Conservation (phyloP, 257 asterid genomes). For the Mentha longifolia region DNA sequence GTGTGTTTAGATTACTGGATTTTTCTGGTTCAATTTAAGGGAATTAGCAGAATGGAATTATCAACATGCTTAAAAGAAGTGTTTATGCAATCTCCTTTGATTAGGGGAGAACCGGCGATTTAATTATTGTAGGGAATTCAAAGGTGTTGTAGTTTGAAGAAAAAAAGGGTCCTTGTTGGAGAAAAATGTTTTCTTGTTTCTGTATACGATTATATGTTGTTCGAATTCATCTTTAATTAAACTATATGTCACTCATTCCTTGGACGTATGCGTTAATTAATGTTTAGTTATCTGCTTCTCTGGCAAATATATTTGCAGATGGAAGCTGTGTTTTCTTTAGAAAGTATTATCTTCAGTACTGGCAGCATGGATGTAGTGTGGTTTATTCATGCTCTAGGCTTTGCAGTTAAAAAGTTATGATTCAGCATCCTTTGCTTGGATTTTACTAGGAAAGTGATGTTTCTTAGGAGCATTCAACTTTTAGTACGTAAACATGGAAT, state of each 20-base stretch:
- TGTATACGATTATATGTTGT: background rate
- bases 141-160: background rate
- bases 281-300: slow-evolving; percentile 6
- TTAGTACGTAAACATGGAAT: background rate
- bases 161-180: background rate
- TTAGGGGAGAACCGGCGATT: slow-evolving; percentile 14
- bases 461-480: background rate
- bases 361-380: background rate
- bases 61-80: slow-evolving; percentile 12
- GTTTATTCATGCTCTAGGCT: background rate
- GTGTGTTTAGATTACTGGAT: slow-evolving; percentile 9
- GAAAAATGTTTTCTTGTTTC: background rate
- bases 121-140: background rate
- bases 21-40: slow-evolving; percentile 16
- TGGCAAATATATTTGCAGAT: background rate
- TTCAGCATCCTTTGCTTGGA: background rate
- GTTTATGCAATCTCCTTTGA: background rate
- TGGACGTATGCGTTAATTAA: background rate
- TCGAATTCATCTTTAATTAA: background rate
- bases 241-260: background rate
- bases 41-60: too few species aligned
- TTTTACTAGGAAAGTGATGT: background rate
- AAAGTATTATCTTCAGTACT: background rate
- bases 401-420: background rate
- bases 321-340: background rate